Conservation (phyloP, 768 basidiomycete genomes). For the Suillus subalutaceus region DNA sequence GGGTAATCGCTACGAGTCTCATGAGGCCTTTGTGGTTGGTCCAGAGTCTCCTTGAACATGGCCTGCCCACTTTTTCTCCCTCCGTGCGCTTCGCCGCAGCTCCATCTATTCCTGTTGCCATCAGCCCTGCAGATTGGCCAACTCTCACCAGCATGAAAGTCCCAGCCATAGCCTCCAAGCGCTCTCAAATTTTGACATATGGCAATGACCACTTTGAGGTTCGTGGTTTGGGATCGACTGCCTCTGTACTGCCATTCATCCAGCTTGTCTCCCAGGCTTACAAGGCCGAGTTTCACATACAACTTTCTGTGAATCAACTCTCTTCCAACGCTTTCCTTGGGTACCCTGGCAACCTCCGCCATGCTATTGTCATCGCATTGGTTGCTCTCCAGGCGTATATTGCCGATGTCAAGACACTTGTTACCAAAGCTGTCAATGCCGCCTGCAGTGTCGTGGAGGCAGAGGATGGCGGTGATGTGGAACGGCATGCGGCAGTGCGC, state of each 20-base stretch:
- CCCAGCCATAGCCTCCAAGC: not conserved
- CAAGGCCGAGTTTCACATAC: not conserved
- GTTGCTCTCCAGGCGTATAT: not conserved
- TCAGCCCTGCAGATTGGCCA: not conserved
- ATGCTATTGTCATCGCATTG: not conserved
- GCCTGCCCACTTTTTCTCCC: not conserved
- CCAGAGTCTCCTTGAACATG: not conserved
- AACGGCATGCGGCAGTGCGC: not conserved
- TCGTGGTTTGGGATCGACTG: not conserved
- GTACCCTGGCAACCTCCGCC: not conserved
- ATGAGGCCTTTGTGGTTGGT: conserved; percentile 7
- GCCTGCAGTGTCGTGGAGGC: not conserved
- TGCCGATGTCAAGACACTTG: not conserved
- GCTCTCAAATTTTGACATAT: not conserved
- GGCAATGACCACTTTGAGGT: not conserved
- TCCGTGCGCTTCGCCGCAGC: not conserved
- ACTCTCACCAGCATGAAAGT: not conserved
- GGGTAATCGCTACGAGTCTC: not conserved
- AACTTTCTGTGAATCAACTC: not conserved
- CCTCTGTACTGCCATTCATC: not conserved
- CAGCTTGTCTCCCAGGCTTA: not conserved
- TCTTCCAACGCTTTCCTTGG: not conserved
- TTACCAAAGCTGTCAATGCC: not conserved
- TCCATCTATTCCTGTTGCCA: not conserved
- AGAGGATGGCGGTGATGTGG: not conserved